Conservation (phyloP, 192 early-diverging fungal species). For the Gonapodya prolifera region DNA sequence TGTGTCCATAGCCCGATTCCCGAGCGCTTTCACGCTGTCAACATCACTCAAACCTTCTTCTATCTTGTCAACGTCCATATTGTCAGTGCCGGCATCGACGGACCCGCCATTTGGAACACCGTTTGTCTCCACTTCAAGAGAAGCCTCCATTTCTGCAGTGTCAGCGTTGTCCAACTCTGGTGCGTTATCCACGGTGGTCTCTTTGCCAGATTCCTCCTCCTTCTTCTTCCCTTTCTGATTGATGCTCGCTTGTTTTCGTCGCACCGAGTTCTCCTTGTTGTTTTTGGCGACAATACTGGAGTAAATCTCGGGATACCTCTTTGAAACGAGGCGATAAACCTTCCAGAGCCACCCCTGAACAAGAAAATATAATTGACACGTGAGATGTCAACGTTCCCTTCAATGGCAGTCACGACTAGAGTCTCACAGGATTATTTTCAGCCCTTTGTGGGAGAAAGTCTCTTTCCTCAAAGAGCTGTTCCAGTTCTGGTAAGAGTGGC, state of each 20-base stretch:
- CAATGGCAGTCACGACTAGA: not conserved
- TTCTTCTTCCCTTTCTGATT: not conserved
- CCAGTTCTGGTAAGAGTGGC: not conserved
- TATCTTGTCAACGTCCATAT: not conserved
- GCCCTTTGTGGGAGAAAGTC: not conserved
- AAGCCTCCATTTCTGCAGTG: too few relatives aligned
- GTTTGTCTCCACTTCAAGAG: too few relatives aligned
- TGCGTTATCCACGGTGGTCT: not conserved
- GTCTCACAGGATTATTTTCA: not conserved
- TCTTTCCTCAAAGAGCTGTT: not conserved
- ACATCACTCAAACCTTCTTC: not conserved
- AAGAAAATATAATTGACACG: too few relatives aligned
- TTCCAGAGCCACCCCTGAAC: not conserved
- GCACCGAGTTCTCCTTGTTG: too few relatives aligned
- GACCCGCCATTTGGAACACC: too few relatives aligned
- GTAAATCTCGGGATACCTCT: not conserved
- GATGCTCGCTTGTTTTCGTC: too few relatives aligned
- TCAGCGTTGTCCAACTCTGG: too few relatives aligned
- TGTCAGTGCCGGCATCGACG: too few relatives aligned
- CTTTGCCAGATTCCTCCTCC: not conserved
- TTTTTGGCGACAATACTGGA: not conserved
- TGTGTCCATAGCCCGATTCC: not conserved
- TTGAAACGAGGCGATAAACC: not conserved
- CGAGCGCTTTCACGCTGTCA: not conserved
- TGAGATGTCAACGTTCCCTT: too few relatives aligned